Evolutionary conservation across 768 basidiomycete genomes (phyloP), one percentile per base, ranked within the genome.

Genomic region (Neoboletus subvelutipes): DNA sequence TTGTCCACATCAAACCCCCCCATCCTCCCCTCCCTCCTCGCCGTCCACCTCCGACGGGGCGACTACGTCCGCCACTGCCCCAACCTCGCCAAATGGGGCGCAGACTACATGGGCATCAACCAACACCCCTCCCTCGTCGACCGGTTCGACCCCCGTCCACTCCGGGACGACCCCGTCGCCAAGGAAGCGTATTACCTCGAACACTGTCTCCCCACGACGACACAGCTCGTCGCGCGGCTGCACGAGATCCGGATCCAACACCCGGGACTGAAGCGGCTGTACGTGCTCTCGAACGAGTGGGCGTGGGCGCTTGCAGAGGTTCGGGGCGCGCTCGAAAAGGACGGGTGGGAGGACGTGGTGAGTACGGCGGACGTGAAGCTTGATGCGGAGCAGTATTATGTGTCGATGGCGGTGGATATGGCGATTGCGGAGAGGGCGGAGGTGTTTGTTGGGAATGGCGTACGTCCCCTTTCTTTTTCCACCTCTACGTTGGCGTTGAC

Each of bases 391-490:
- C 82, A 85, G 64, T 67, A 62, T 15, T 68, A 80, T 15, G 80
- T 84, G 4, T 73, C 71, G 26, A 78, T 78, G 65, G 83, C 81
- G 1, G 76, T 84, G 37, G 84, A 85, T 64, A 85, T 86, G 84
- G 80, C 77, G 12, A 76, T 86, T 26, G 84, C 80, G 1, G 76
- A 81, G 64, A 71, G 73, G 47, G 83, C 83, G 1, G 80, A 85
- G 61, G 80, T 84, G 41, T 85, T 84, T 63, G 70, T 85, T 8
- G 84, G 84, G 0, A 86, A 85, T 60, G 83, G 84, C 54, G 83
- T 84, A 47, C 63, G 81, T 77, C 3, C 17, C 48, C n/a, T n/a
- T 13, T 22, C 1, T 8, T n/a, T 8, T 36, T 5, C 24, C 9
- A 1, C 13, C 3, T 9, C 6, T 1, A 18, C 10, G 6, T 36